Conservation (phyloP, 768 basidiomycete species). For the Amyloporia xantha region DNA sequence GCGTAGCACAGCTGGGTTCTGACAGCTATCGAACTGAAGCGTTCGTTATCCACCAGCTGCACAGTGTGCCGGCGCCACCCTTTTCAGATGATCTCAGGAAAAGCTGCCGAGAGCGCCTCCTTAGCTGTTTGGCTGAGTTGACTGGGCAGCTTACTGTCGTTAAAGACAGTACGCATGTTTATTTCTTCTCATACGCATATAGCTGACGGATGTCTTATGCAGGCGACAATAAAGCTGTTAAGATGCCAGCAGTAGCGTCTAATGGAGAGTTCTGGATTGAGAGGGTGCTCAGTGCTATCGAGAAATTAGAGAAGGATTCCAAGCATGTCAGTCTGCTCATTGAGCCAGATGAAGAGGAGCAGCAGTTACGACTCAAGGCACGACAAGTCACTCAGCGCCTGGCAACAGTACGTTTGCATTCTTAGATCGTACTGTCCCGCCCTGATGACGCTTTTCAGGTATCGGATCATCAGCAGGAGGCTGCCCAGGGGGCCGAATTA, state of each 20-base stretch:
- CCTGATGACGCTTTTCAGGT: conserved; percentile 21
- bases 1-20: too few species aligned
- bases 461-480: conserved; percentile 39
- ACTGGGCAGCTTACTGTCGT: conserved; percentile 46
- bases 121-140: conserved; percentile 70
- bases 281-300: conserved; percentile 52
- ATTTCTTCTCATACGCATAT: not conserved
- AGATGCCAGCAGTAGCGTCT: conserved; percentile 53
- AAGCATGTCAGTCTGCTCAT: conserved; percentile 57
- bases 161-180: conserved; percentile 43
- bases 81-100: conserved; percentile 69
- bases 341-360: conserved; percentile 51
- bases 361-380: conserved; percentile 39
- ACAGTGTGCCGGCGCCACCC: conserved; percentile 51
- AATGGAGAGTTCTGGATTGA: conserved; percentile 79
- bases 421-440: not conserved
- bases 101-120: conserved; percentile 61
- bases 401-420: conserved; percentile 30
- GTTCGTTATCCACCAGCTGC: too few species aligned
- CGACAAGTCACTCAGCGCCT: conserved; percentile 36
- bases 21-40: too few species aligned
- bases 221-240: conserved; percentile 45
- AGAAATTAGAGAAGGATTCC: conserved; percentile 51
- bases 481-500: conserved; percentile 63
- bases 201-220: not conserved